Evolutionary conservation across 1,284 basidiomycete species (phyloP).

Genomic region (Trametes polyzona): DNA sequence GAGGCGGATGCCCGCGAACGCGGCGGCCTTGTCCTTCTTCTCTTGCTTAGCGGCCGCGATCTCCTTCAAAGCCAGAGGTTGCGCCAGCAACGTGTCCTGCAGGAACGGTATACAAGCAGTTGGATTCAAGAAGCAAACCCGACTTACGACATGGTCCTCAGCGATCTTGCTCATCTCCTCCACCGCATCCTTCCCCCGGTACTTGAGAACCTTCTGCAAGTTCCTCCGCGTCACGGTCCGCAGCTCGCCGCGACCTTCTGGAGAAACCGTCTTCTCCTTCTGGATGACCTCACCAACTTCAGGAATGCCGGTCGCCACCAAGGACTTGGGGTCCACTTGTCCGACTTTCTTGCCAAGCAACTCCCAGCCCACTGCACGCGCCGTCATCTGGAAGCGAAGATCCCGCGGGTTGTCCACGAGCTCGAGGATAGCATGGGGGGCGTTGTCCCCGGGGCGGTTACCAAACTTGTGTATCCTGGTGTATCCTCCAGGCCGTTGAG

Average conservation of each 20-base stretch:
- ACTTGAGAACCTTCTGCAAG: constrained; percentile 69
- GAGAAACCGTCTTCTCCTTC: constrained; percentile 46
- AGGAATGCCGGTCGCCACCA: constrained; percentile 55
- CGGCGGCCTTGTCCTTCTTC: constrained; percentile 23
- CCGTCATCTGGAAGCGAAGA: constrained; percentile 84
- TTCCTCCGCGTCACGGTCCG: constrained; percentile 70
- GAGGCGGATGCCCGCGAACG: constrained; percentile 33
- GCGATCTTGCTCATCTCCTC: constrained; percentile 34
- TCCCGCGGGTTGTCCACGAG: constrained; percentile 95
- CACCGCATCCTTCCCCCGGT: constrained; percentile 49
- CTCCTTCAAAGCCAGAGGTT: constrained; percentile 37
- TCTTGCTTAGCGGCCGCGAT: constrained; percentile 28
- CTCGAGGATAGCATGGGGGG: constrained; percentile 90
- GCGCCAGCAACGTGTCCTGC: constrained; percentile 41
- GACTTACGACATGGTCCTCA: constrained; percentile 40
- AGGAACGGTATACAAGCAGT: not conserved
- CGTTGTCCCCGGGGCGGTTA: constrained; percentile 89
- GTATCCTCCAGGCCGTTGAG: constrained; percentile 88
- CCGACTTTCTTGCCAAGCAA: constrained; percentile 59
- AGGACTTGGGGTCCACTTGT: constrained; percentile 44
- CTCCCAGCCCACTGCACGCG: constrained; percentile 84
- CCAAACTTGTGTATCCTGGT: constrained; percentile 94
- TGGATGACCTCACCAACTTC: constrained; percentile 51
- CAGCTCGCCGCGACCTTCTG: constrained; percentile 48
- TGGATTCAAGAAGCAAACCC: not conserved